Evolutionary conservation across 805 yeast species (phyloP).

Genomic region (Zygotorulaspora florentina): DNA sequence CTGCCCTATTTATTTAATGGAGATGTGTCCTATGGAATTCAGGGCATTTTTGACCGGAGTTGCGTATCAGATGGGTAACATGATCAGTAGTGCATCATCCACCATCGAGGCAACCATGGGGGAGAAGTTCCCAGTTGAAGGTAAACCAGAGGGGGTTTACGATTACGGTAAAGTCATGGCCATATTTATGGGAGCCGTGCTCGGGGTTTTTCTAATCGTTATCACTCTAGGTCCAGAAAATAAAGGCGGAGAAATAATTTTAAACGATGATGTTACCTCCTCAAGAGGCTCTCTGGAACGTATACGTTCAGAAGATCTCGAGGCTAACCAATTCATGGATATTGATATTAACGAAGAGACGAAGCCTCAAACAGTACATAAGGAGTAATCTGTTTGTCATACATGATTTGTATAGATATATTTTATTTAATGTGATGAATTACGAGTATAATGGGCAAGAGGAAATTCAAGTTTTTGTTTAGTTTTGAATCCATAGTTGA

Average conservation of each 20-base stretch:
- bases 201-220: constrained; percentile 47
- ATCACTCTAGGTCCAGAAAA: constrained; percentile 61
- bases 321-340: background rate
- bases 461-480: background rate
- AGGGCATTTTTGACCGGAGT: constrained; percentile 61
- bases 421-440: background rate
- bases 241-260: constrained; percentile 31
- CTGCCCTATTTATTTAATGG: constrained; percentile 57
- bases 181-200: constrained; percentile 61
- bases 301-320: background rate
- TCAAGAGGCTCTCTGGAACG: constrained; percentile 2
- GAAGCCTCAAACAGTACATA: constrained; percentile 10
- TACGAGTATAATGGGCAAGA: background rate
- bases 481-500: background rate
- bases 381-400: background rate
- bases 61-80: constrained; percentile 64
- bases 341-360: constrained; percentile 1
- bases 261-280: constrained; percentile 1
- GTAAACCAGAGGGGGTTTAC: constrained; percentile 34
- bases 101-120: constrained; percentile 68
- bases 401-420: background rate
- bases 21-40: constrained; percentile 58
- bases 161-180: constrained; percentile 63
- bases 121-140: constrained; percentile 45
- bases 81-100: constrained; percentile 61